Conservation (phyloP, 1,284 basidiomycete species). For the Microbotryum saponariae region DNA sequence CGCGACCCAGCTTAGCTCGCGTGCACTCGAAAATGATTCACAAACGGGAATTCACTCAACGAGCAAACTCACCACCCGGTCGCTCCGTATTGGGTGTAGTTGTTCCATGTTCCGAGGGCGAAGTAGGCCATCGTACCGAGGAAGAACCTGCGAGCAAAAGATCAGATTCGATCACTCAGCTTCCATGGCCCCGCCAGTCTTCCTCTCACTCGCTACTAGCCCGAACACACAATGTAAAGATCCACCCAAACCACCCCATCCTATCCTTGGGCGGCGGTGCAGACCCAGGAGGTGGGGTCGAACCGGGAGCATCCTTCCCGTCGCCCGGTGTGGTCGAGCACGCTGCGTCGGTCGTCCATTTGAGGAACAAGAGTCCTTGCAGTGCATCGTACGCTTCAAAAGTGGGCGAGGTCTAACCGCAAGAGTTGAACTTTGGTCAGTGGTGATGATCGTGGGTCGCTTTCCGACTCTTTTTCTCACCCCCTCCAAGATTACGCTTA, state of each 20-base stretch:
- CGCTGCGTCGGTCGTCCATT: constrained; percentile 46
- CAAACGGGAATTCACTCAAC: too few relatives aligned
- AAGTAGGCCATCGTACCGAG: constrained; percentile 62
- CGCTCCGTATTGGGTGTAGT: constrained; percentile 72
- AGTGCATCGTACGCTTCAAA: constrained; percentile 54
- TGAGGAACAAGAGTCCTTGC: constrained; percentile 48
- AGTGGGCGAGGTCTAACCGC: constrained; percentile 40
- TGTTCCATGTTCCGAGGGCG: constrained; percentile 66
- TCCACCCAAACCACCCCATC: constrained; percentile 58
- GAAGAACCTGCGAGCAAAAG: constrained; percentile 49
- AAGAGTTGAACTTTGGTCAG: too few relatives aligned
- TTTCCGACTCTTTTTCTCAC: neutral
- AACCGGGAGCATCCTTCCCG: constrained; percentile 42
- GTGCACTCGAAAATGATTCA: too few relatives aligned
- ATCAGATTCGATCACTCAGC: too few relatives aligned
- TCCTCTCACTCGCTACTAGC: too few relatives aligned
- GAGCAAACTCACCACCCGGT: constrained; percentile 54
- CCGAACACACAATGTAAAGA: constrained; percentile 64
- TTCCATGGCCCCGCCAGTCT: too few relatives aligned
- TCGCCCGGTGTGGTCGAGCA: constrained; percentile 39
- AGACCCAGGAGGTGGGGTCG: neutral
- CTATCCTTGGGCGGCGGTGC: constrained; percentile 44
- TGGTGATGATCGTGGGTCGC: too few relatives aligned
- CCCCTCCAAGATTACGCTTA: neutral
- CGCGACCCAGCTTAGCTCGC: neutral